Evolutionary conservation across 1,284 basidiomycete genomes (phyloP), one percentile per base, ranked within the genome.

Genomic region (Porodaedalea pini): DNA sequence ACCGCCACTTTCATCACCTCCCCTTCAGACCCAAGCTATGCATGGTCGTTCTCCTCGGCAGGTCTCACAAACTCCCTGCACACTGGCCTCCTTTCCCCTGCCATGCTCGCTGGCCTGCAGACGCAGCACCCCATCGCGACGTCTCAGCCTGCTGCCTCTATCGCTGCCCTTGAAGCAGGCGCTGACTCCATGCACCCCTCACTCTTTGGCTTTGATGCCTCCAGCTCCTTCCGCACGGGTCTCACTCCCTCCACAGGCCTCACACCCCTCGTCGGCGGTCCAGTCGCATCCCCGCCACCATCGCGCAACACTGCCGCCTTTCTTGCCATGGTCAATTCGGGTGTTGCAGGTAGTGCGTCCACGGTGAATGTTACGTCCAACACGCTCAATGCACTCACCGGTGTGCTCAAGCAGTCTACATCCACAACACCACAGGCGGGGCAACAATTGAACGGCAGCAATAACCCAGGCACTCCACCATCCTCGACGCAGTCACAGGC

Each of bases 231-330:
- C 69, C 84, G 89, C 44, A 81, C 87, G 1, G 91, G 91, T 39
- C 86, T 92, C 67, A 86, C 85, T 0, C 82, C 85, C 1, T 86
- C 82, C 29, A 90, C 90, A 0, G 94, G 94, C 37, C 83, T 95
- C 64, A 96, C 93, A 0, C 94, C 93, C 36, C 83, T 92, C 57
- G 86, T 92, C 62, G 88, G 85, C 31, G 85, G 85, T 1, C 80
- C 85, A 17, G 80, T 83, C 31, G 78, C 80, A 11, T 94, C 92
- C 71, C 92, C 93, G 1, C 86, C 89, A 34, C 86, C 92, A 0
- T 90, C 89, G 45, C 95, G 95, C 0, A 90, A 90, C 68, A 97
- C 95, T n/a, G n/a, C n/a, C n/a, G n/a, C n/a, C n/a, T n/a, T n/a
- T n/a, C n/a, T n/a, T n/a, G n/a, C n/a, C n/a, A n/a, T n/a, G n/a